Conservation (phyloP, 306 rosid species). For the Cicer arietinum region DNA sequence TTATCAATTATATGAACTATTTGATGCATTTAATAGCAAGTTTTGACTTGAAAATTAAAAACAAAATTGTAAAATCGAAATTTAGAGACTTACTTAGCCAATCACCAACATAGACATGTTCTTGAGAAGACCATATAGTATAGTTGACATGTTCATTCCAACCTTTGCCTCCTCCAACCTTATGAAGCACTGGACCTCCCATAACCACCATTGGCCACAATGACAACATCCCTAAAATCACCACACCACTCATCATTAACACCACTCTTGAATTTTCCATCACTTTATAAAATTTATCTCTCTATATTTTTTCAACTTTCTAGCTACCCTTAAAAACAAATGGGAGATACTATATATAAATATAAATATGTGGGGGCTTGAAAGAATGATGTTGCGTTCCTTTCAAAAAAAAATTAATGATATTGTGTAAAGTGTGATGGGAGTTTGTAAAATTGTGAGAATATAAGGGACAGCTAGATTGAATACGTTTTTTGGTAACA, state of each 20-base stretch:
- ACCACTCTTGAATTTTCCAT: constrained; percentile 34
- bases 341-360: background rate
- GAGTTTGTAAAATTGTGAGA: constrained; percentile 16
- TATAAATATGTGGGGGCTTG: background rate
- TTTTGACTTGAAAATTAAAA: background rate
- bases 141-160: constrained; percentile 70
- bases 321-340: background rate
- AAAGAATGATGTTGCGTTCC: background rate
- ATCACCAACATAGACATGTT: constrained; percentile 60
- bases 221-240: constrained; percentile 15
- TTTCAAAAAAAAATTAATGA: too few species aligned
- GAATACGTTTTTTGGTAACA: constrained; percentile 2
- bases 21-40: background rate
- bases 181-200: constrained; percentile 48
- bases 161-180: constrained; percentile 68
- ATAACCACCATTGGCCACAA: constrained; percentile 29
- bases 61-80: background rate
- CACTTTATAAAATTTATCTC: background rate
- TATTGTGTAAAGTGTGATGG: background rate
- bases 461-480: background rate
- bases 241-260: constrained; percentile 4
- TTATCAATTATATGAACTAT: too few species aligned
- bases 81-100: constrained; percentile 69
- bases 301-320: background rate
- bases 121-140: constrained; percentile 65